Base-by-base conservation (phyloP, 2,329 filamentous ascomycete genomes). In the Ambrosiella xylebori region DNA sequence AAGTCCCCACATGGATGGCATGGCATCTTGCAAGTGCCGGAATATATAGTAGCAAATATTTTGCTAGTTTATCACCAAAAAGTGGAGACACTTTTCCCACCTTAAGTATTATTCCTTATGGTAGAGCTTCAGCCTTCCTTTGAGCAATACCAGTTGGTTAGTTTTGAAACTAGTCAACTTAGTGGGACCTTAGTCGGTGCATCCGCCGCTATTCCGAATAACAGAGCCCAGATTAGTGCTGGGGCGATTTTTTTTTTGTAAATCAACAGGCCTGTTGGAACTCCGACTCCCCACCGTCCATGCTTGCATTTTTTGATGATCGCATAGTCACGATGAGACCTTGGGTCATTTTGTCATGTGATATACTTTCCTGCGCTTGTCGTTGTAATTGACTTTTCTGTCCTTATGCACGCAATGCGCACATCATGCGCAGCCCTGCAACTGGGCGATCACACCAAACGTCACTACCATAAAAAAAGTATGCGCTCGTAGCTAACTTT, bases 21-120 rank as follows among this genome's bases (percentile, higher is more conserved):
- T 27, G 41, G 8, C 35, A 11, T 57, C 55, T 44, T 57, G 55
- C 55, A 39, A 57, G 55, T 50, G 55, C 41, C 15, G 44, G 45
- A 57, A n/a, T n/a, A 49, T 5, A 47, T 41, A 9, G 39, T 41
- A n/a, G 13, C 7, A 15, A 47, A 15, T 47, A 47, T 47, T 15
- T 15, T 15, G 7, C 44, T 8, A 47, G 17, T 47, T 47, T 13
- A 47, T 12, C 44, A 15, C 13, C 44, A 47, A 47, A 13, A 47
- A 47, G n/a, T 15, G 11, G n/a, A 8, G 44, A 47, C 17, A 15
- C 7, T 13, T 47, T 47, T 13, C n/a, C 9, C 9, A 47, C 17
- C n/a, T 12, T 8, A 27, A 27, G 19, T 27, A 27, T 27, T 27
- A 2, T 27, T 27, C 19, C 19, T 27, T 2, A 27, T 27, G 19